Conservation (phyloP, 441 rosid species). For the Macaranga tanarius region DNA sequence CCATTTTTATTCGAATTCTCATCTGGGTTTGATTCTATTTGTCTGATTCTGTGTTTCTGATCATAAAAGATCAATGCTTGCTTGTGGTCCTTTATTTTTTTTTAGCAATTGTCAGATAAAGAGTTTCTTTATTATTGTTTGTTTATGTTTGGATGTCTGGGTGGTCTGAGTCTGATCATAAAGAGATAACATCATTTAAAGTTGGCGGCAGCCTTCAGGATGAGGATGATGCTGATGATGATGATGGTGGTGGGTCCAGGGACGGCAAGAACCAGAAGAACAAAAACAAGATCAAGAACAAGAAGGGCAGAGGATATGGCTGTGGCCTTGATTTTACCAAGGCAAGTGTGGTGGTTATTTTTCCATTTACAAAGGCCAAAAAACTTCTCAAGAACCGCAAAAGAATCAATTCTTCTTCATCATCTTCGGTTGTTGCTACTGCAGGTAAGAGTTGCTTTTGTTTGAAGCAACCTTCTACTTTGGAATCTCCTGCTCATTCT, state of each 20-base stretch:
- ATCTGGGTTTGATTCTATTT: neutral
- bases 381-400: conserved; percentile 14
- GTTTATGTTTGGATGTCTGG: conserved; percentile 12
- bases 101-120: neutral
- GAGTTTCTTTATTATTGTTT: neutral
- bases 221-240: conserved; percentile 4
- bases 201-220: neutral
- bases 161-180: conserved; percentile 25
- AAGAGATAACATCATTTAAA: conserved; percentile 7
- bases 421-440: neutral
- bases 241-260: neutral
- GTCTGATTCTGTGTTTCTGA: neutral
- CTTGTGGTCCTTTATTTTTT: neutral
- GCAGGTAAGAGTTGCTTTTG: conserved; percentile 35
- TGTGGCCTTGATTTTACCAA: conserved; percentile 18
- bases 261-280: conserved; percentile 11
- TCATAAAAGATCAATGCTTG: no score
- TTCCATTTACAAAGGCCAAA: conserved; percentile 27
- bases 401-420: conserved; percentile 18
- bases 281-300: conserved; percentile 4
- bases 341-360: conserved; percentile 27
- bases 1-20: neutral
- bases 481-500: conserved; percentile 39
- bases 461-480: conserved; percentile 32
- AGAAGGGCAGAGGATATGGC: conserved; percentile 14